phyloP scores from a whole-genome alignment of 441 rosid genomes.

The Croton setiger region DNA sequence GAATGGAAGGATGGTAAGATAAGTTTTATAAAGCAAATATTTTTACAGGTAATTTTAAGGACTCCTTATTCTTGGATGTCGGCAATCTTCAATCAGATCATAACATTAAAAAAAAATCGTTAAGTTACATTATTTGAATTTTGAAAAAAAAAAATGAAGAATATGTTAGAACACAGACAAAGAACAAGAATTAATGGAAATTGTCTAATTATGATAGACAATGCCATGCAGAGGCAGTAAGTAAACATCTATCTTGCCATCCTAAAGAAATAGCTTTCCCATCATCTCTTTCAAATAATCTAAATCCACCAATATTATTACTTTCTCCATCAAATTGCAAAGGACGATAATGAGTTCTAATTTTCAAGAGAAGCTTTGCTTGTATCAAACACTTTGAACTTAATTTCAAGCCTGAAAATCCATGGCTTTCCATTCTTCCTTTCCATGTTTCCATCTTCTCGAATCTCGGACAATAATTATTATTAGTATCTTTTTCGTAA shows the following conservation, averaged over 20 bases:
- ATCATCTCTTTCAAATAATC: slow-evolving; percentile 52
- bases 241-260: slow-evolving; percentile 61
- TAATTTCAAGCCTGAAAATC: slow-evolving; percentile 41
- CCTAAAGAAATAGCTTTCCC: slow-evolving; percentile 50
- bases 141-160: slow-evolving; percentile 22
- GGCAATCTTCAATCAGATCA: not conserved
- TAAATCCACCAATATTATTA: slow-evolving; percentile 38
- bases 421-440: slow-evolving; percentile 57
- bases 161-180: slow-evolving; percentile 23
- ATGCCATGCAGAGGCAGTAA: slow-evolving; percentile 62
- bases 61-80: too few species aligned
- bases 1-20: too few species aligned
- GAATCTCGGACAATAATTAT: slow-evolving; percentile 17
- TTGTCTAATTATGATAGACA: slow-evolving; percentile 28
- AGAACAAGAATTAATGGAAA: not conserved
- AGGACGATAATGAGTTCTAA: slow-evolving; percentile 44
- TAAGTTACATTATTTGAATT: slow-evolving; percentile 5
- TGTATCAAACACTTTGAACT: slow-evolving; percentile 61
- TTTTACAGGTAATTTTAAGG: not conserved
- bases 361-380: slow-evolving; percentile 57
- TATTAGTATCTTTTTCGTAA: slow-evolving; percentile 21
- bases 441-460: slow-evolving; percentile 60
- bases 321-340: slow-evolving; percentile 44
- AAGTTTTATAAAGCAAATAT: too few species aligned
- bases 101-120: not conserved